Percentiles rank a stretch among this genome's conserved stretches.
Conservation (phyloP, 192 early-diverging fungal genomes). For the Gonapodya prolifera region DNA sequence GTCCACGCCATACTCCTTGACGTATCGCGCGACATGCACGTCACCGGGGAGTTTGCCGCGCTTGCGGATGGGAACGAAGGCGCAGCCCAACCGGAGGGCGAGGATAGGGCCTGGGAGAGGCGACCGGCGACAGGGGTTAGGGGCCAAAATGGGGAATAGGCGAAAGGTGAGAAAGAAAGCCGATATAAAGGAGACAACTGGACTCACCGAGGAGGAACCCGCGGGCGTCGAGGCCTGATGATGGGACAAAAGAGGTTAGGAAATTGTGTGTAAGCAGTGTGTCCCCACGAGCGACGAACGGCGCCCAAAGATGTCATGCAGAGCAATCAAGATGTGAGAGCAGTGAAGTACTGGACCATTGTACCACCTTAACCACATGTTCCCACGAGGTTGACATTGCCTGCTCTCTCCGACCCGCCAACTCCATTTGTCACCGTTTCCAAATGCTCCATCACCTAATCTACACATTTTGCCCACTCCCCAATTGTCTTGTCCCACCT, state of each 20-base stretch:
- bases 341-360: not conserved
- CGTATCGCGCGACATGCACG: constrained; percentile 50
- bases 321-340: not conserved
- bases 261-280: not conserved
- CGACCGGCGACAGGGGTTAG: not conserved
- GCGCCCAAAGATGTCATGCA: not conserved
- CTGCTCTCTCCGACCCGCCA: too few species aligned
- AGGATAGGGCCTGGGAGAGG: constrained; percentile 55
- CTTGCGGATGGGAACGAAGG: constrained; percentile 94
- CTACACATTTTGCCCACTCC: too few species aligned
- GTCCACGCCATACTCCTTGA: constrained; percentile 94
- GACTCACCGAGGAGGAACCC: constrained; percentile 76
- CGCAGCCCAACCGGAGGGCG: constrained; percentile 70
- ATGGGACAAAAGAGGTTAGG: constrained; percentile 4
- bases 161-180: not conserved
- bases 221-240: constrained; percentile 79
- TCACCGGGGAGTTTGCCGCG: constrained; percentile 88
- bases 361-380: too few species aligned
- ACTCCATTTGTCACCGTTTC: too few species aligned
- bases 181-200: not conserved
- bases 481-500: too few species aligned
- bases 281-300: not conserved
- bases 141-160: constrained; percentile 5
- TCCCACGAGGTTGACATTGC: too few species aligned
- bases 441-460: too few species aligned